phyloP scores from a whole-genome alignment of 345 rosid species.

The Excoecaria cochinchinensis region DNA sequence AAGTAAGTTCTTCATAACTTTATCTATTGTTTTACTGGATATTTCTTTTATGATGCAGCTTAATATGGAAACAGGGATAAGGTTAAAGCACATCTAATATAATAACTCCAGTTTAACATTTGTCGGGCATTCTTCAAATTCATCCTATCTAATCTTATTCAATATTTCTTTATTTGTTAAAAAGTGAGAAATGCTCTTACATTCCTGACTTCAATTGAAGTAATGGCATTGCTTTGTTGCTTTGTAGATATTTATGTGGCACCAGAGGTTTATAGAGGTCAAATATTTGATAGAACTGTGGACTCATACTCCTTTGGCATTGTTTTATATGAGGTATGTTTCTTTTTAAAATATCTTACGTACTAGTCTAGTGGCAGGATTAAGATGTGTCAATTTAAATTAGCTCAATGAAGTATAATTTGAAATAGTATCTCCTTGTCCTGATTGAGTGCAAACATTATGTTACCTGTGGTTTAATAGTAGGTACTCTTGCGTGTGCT shows the following conservation, averaged over 20 bases:
- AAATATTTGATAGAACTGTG: constrained; percentile 64
- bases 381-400: neutral
- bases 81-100: neutral
- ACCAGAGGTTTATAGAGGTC: constrained; percentile 72
- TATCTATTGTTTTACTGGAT: neutral
- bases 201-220: constrained; percentile 1
- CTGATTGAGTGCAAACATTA: neutral
- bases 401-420: neutral
- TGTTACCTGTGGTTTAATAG: neutral
- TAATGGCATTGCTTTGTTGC: constrained; percentile 19
- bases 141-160: neutral
- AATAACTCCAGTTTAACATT: neutral
- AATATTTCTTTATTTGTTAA: neutral
- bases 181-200: neutral
- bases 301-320: constrained; percentile 86
- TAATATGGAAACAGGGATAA: neutral
- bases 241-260: constrained; percentile 67
- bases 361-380: neutral
- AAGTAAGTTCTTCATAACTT: constrained; percentile 46
- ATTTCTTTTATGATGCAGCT: neutral
- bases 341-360: constrained; percentile 3
- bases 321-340: constrained; percentile 78
- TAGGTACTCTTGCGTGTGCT: neutral
- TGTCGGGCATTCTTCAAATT: neutral
- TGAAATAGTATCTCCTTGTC: neutral